Evolutionary conservation across 768 basidiomycete genomes (phyloP).

Genomic region (Sistotremastrum niveocremeum): DNA sequence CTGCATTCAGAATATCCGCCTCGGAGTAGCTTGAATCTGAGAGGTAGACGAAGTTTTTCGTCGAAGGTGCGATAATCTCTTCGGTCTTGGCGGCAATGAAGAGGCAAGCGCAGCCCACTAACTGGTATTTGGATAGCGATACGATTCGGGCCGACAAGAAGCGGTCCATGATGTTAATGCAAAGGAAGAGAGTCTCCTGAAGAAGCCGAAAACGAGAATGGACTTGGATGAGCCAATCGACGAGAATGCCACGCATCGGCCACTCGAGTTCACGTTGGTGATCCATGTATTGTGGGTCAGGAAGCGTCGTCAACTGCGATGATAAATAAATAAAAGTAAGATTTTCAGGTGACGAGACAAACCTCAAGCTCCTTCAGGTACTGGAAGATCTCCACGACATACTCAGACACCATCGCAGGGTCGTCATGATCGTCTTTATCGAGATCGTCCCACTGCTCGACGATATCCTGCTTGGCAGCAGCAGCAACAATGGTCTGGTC

Average conservation of each 20-base stretch:
- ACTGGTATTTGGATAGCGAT: constrained; percentile 73
- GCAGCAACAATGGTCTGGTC: constrained; percentile 51
- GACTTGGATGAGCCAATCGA: constrained; percentile 90
- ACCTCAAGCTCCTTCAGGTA: constrained; percentile 86
- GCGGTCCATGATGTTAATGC: constrained; percentile 67
- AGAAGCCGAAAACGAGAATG: constrained; percentile 76
- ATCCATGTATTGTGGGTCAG: constrained; percentile 76
- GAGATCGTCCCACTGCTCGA: constrained; percentile 72
- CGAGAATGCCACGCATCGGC: constrained; percentile 79
- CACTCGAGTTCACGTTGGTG: constrained; percentile 73
- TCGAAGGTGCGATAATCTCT: constrained; percentile 80
- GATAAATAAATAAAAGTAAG: constrained; percentile 7
- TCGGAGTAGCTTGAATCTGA: constrained; percentile 66
- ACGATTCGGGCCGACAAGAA: constrained; percentile 58
- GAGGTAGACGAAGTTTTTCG: constrained; percentile 65
- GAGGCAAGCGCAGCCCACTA: constrained; percentile 79
- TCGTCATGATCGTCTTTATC: constrained; percentile 88
- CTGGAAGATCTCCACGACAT: constrained; percentile 85
- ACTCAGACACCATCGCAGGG: constrained; percentile 94
- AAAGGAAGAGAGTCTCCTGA: constrained; percentile 85
- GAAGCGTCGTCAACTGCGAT: constrained; percentile 57
- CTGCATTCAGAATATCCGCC: constrained; percentile 77
- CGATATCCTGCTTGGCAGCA: constrained; percentile 19
- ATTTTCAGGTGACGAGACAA: constrained; percentile 8
- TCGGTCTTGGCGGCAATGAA: constrained; percentile 88